Percentiles rank a stretch among this genome's conserved stretches.
Evolutionary conservation across 163 green algal species (phyloP).

Genomic region (Smithsoniella earleae): DNA sequence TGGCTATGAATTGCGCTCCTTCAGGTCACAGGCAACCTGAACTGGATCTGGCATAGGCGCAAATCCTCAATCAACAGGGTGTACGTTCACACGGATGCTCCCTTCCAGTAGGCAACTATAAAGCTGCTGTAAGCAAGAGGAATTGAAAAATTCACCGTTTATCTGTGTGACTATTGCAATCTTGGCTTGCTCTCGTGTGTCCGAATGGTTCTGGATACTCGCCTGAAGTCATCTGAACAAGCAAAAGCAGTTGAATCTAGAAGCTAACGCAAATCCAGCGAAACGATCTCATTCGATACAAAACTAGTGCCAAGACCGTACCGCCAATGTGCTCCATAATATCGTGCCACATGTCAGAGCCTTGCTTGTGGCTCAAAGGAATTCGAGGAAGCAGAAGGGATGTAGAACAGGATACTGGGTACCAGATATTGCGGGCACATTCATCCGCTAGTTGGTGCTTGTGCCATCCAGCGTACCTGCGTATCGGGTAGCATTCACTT

Average conservation of each 20-base stretch:
- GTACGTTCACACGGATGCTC: too few relatives aligned
- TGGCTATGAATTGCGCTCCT: too few relatives aligned
- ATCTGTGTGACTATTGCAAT: too few relatives aligned
- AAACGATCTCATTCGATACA: too few relatives aligned
- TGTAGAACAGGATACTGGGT: conserved; percentile 25
- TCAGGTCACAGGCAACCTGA: too few relatives aligned
- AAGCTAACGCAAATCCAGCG: not conserved
- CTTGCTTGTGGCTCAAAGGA: not conserved
- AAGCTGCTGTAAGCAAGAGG: too few relatives aligned
- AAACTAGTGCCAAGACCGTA: not conserved
- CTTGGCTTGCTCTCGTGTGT: not conserved
- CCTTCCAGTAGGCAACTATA: too few relatives aligned
- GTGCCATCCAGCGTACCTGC: conserved; percentile 3
- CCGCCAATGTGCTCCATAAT: conserved; percentile 27
- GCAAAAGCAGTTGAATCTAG: not conserved
- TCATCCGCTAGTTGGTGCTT: not conserved
- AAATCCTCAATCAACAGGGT: too few relatives aligned
- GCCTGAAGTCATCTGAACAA: not conserved
- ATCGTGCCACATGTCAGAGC: conserved; percentile 18
- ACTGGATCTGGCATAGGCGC: too few relatives aligned
- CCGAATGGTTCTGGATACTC: not conserved
- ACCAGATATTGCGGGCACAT: conserved; percentile 14
- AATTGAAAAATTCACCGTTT: too few relatives aligned
- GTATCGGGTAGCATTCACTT: not conserved
- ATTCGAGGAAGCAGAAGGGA: conserved; percentile 16